phyloP scores from a whole-genome alignment of 129 eudicot genomes.

The Flaveria brownii region DNA sequence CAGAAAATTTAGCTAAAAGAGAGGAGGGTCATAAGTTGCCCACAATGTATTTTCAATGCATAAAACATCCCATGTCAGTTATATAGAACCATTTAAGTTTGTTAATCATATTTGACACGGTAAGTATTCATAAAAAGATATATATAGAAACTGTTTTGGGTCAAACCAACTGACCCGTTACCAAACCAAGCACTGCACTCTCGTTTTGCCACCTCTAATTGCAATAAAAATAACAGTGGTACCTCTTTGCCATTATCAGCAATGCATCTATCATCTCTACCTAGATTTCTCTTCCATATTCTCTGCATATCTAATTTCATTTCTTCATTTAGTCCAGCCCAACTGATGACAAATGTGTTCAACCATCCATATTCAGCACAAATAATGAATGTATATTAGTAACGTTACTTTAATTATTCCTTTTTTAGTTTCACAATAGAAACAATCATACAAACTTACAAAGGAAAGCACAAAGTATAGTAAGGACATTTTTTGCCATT shows the following conservation, averaged over 20 bases:
- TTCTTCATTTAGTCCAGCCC: slow-evolving; percentile 87
- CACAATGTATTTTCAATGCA: neutral
- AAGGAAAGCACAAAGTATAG: neutral
- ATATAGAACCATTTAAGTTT: neutral
- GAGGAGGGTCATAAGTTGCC: neutral
- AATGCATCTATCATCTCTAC: slow-evolving; percentile 98
- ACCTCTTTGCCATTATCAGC: slow-evolving; percentile 98
- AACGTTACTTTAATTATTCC: slow-evolving; percentile 11
- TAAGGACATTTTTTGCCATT: neutral
- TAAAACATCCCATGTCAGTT: neutral
- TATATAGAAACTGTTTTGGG: too few species aligned
- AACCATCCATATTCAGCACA: slow-evolving; percentile 26
- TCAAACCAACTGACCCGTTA: neutral
- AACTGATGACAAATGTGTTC: slow-evolving; percentile 48
- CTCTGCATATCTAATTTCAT: slow-evolving; percentile 97
- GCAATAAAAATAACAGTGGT: neutral
- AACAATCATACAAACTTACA: neutral
- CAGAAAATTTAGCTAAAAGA: neutral
- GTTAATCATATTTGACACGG: neutral
- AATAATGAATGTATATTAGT: neutral
- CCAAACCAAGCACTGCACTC: neutral
- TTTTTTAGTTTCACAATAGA: neutral
- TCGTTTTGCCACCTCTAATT: neutral
- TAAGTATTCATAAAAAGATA: neutral
- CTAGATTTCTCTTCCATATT: slow-evolving; percentile 98